A percentile compares a stretch with the other conserved stretches of the same genome.
Evolutionary conservation across 768 basidiomycete genomes (phyloP).

Genomic region (Agrocybe chaxingu): DNA sequence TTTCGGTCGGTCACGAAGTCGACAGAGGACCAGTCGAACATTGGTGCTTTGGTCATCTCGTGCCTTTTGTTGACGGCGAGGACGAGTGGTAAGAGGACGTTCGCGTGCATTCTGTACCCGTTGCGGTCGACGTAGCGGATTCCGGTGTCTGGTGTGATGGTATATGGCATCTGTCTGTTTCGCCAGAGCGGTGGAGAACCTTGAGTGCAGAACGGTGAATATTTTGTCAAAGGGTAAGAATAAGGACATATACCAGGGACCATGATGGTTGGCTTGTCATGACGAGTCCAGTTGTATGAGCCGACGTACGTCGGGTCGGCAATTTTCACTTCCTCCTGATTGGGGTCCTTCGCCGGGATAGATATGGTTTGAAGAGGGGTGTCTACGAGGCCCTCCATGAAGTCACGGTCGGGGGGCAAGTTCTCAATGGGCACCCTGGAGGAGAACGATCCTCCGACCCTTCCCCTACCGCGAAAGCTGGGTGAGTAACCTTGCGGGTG

Average conservation of each 20-base stretch:
- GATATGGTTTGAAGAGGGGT: slow-evolving; percentile 23
- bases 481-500: slow-evolving; percentile 6
- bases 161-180: slow-evolving; percentile 40
- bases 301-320: slow-evolving; percentile 36
- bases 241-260: slow-evolving; percentile 34
- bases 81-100: slow-evolving; percentile 49
- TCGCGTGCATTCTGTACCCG: slow-evolving; percentile 32
- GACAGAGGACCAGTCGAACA: slow-evolving; percentile 20
- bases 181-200: slow-evolving; percentile 59
- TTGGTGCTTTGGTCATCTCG: too few relatives aligned
- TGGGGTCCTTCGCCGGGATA: slow-evolving; percentile 12
- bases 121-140: slow-evolving; percentile 53
- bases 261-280: slow-evolving; percentile 41
- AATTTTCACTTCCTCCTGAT: slow-evolving; percentile 30
- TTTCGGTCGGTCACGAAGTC: slow-evolving; percentile 65
- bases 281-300: slow-evolving; percentile 51
- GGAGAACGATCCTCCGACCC: slow-evolving; percentile 4
- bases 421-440: slow-evolving; percentile 8
- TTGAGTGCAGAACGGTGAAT: slow-evolving; percentile 24
- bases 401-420: slow-evolving; percentile 30
- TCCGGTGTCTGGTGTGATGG: slow-evolving; percentile 49
- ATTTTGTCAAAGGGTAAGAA: neutral
- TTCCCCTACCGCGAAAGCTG: slow-evolving; percentile 1
- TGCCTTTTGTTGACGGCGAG: too few relatives aligned
- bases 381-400: slow-evolving; percentile 32